Conservation (phyloP, 1,284 basidiomycete genomes). For the Butyriboletus appendiculatus region DNA sequence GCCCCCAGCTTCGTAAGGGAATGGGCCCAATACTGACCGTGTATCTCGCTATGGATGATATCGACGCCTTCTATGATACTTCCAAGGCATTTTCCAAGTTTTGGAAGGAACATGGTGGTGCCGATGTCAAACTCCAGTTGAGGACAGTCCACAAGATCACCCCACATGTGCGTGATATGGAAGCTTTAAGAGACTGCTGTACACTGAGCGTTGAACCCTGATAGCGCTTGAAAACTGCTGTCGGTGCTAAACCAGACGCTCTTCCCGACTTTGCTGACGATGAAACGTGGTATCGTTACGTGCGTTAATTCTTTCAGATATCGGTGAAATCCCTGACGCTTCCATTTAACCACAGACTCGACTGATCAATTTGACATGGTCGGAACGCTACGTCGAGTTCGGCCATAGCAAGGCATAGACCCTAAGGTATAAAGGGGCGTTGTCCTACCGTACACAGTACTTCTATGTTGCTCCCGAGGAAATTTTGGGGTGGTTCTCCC, state of each 20-base stretch:
- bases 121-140: conserved; percentile 18
- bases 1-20: conserved; percentile 14
- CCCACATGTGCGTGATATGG: conserved; percentile 24
- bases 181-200: background rate
- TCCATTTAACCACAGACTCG: conserved; percentile 11
- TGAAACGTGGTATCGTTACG: conserved; percentile 31
- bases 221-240: conserved; percentile 22
- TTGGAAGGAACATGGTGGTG: conserved; percentile 21
- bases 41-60: conserved; percentile 11
- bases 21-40: conserved; percentile 1
- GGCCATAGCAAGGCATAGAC: conserved; percentile 12
- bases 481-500: background rate
- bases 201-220: background rate
- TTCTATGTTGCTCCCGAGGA: background rate
- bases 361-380: conserved; percentile 25
- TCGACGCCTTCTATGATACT: conserved; percentile 27
- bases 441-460: conserved; percentile 7
- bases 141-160: conserved; percentile 25
- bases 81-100: conserved; percentile 30
- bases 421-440: background rate
- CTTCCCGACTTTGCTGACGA: conserved; percentile 26
- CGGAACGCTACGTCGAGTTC: conserved; percentile 32
- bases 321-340: background rate
- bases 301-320: conserved; percentile 13
- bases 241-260: conserved; percentile 15